Evolutionary conservation across 768 basidiomycete species (phyloP).

Genomic region (Podaxis sp.): DNA sequence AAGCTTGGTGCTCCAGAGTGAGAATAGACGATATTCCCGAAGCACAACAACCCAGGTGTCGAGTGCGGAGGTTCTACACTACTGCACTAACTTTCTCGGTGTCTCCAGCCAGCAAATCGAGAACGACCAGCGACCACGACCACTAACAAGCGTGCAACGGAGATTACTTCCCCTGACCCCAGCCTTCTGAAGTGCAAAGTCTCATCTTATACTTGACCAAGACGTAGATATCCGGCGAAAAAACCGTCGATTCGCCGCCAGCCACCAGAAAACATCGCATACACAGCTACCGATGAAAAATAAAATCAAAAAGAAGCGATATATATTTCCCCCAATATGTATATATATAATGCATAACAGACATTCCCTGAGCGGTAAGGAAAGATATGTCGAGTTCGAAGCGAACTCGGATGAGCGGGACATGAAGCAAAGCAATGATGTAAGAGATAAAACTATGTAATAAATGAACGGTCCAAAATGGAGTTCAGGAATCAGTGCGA

Average conservation of each 20-base stretch:
- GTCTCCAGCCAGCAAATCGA: conserved; percentile 5
- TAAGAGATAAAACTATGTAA: not conserved
- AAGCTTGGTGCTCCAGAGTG: not conserved
- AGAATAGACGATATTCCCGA: not conserved
- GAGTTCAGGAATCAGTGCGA: not conserved
- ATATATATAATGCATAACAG: too few relatives aligned
- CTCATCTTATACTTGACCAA: not conserved
- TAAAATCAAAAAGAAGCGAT: not conserved
- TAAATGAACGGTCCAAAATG: not conserved
- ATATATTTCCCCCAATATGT: not conserved
- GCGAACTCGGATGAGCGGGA: not conserved
- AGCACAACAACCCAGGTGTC: too few relatives aligned
- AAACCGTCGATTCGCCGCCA: not conserved
- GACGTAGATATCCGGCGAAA: not conserved
- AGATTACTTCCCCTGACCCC: not conserved
- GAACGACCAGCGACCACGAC: not conserved
- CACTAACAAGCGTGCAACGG: too few relatives aligned
- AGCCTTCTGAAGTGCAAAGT: not conserved
- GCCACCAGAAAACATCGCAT: not conserved
- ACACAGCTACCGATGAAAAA: not conserved
- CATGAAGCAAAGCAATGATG: not conserved
- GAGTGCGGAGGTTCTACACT: too few relatives aligned
- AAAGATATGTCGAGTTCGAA: not conserved
- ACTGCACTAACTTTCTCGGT: not conserved
- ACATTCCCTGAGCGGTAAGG: not conserved